Base-by-base conservation (phyloP, 805 yeast genomes). In the Cyberlindnera bimundalis region DNA sequence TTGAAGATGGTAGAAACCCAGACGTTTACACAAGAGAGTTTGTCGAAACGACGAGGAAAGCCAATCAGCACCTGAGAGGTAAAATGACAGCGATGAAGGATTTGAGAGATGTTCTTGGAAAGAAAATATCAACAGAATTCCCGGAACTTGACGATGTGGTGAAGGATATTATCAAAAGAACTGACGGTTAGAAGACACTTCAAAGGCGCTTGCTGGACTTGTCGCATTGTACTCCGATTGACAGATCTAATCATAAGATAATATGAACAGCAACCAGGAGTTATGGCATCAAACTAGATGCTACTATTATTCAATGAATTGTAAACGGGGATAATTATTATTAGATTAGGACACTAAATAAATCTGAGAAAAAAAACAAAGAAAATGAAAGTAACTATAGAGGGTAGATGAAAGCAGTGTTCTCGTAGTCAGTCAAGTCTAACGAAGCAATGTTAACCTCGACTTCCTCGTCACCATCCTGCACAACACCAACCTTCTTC, bases 21-120 rank as follows among this genome's bases (percentile, higher is more conserved):
- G 98, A 93, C 58, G 89, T 93, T 29, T 93, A 93, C 62, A 89
- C 98, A 1, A 75, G 99, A 59, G 99, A 93, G 65, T 93, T 93
- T 64, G 87, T 91, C 13, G 99, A 93, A 59, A 86, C 91, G 26
- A 84, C 93, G n/a, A 81, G 89, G 29, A 81, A 87, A 52, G 80
- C 89, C 33, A 93, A 93, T 57, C 96, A 95, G 55, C 79, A 82
- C 50, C 70, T 93, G 40, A 76, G 88, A 55, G 98, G 96, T 4
- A 87, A 87, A 60, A 78, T 86, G 75, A 55, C 66, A 31, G 96
- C 89, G 1, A 71, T 84, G 65, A 65, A 58, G 35, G 71, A 75
- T 41, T 72, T 90, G 48, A 68, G 85, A 52, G 78, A 80, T 45
- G 71, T 75, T 0, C 63, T 93, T 46, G 87, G 88, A 0, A 77